phyloP scores from a whole-genome alignment of 1,284 basidiomycete species.

The Singerocomus inundabilis region DNA sequence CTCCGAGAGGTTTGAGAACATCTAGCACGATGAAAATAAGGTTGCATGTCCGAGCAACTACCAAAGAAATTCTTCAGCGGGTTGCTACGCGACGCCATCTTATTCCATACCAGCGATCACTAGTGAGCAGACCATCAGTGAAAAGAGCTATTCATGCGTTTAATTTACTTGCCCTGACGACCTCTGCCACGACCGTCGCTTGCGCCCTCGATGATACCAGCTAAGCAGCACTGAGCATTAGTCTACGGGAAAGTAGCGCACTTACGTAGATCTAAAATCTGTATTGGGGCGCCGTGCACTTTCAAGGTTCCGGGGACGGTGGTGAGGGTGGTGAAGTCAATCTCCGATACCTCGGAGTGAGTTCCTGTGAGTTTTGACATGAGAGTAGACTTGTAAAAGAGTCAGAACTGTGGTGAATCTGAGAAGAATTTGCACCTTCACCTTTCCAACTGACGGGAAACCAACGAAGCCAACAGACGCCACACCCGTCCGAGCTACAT shows the following conservation, averaged over 20 bases:
- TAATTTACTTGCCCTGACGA: constrained; percentile 71
- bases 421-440: constrained; percentile 34
- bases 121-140: constrained; percentile 27
- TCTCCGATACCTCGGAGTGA: constrained; percentile 95
- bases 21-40: constrained; percentile 99
- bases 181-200: constrained; percentile 98
- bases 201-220: constrained; percentile 98
- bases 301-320: constrained; percentile 96
- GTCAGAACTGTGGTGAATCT: constrained; percentile 3
- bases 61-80: constrained; percentile 14
- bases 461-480: constrained; percentile 97
- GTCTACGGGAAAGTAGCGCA: constrained; percentile 33
- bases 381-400: constrained; percentile 71
- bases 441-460: constrained; percentile 86
- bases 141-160: neutral
- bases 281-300: constrained; percentile 92
- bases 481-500: constrained; percentile 95
- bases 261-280: constrained; percentile 82
- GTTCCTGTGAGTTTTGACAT: constrained; percentile 99
- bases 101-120: constrained; percentile 75
- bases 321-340: constrained; percentile 94
- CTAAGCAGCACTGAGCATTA: constrained; percentile 37
- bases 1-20: constrained; percentile 94
- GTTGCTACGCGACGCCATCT: constrained; percentile 7
- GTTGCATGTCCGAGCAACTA: constrained; percentile 96